Conservation (phyloP, 164 flowering plant genomes). For the Liquidambar formosana region DNA sequence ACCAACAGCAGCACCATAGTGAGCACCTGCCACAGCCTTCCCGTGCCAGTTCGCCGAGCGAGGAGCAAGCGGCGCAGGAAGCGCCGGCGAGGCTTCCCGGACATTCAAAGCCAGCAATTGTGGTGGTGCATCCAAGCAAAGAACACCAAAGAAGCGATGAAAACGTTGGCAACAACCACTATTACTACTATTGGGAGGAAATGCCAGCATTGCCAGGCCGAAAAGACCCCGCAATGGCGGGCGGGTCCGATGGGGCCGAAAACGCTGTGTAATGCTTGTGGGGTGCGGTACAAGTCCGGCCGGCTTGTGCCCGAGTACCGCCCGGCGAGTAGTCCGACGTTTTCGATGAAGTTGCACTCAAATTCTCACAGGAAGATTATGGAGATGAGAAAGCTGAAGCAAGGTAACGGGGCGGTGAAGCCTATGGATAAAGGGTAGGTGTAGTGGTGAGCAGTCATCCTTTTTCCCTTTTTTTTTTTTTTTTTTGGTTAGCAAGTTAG, state of each 20-base stretch:
- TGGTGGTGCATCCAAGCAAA: conserved; percentile 23
- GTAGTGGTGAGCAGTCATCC: not conserved
- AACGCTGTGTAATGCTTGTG: conserved; percentile 93
- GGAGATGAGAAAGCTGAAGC: conserved; percentile 78
- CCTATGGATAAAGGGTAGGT: conserved; percentile 34
- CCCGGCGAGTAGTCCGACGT: conserved; percentile 83
- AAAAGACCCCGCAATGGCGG: conserved; percentile 93
- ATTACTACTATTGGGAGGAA: conserved; percentile 41
- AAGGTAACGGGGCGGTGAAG: conserved; percentile 18
- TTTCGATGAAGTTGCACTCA: conserved; percentile 58
- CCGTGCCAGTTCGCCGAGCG: conserved; percentile 47
- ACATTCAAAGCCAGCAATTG: conserved; percentile 19
- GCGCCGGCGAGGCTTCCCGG: conserved; percentile 25
- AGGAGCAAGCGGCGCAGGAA: conserved; percentile 45
- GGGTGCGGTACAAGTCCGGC: conserved; percentile 88
- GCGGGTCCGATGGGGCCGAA: conserved; percentile 87
- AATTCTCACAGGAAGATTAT: conserved; percentile 80
- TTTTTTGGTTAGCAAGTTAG: too few species aligned
- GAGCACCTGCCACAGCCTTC: conserved; percentile 28
- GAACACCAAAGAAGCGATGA: not conserved
- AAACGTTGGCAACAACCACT: not conserved
- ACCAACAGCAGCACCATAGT: conserved; percentile 23
- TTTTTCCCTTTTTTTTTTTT: not conserved
- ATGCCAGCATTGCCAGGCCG: conserved; percentile 74
- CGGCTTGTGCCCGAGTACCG: conserved; percentile 86